A percentile compares a stretch with the other conserved stretches of the same genome.
Conservation (phyloP, 202 grass and related monocot genomes). For the Panicum virgatum region DNA sequence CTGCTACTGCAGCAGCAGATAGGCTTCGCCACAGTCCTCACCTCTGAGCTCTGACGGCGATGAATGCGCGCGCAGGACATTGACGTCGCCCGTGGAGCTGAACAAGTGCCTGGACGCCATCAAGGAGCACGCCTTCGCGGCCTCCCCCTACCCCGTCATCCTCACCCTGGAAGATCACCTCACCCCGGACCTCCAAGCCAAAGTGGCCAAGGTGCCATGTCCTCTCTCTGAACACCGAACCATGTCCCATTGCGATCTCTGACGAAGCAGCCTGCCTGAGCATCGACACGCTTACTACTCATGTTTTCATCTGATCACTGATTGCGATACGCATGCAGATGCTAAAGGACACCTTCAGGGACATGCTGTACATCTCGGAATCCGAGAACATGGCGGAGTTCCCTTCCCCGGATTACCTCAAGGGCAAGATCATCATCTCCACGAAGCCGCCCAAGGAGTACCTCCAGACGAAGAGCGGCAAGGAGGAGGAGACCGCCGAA, state of each 20-base stretch:
- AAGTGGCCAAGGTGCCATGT: constrained; percentile 55
- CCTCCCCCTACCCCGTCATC: constrained; percentile 81
- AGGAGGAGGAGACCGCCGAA: constrained; percentile 39
- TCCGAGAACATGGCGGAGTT: constrained; percentile 47
- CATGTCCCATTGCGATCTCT: background rate
- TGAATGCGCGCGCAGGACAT: constrained; percentile 73
- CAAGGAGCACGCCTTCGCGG: constrained; percentile 68
- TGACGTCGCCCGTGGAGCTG: constrained; percentile 69
- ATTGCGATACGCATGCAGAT: constrained; percentile 46
- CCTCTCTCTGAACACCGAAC: background rate
- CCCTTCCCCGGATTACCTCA: constrained; percentile 76
- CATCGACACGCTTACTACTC: too few relatives aligned
- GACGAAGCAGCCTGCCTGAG: too few relatives aligned
- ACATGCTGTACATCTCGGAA: constrained; percentile 54
- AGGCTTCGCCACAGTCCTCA: too few relatives aligned
- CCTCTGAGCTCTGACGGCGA: background rate
- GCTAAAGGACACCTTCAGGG: constrained; percentile 64
- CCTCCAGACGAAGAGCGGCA: constrained; percentile 40
- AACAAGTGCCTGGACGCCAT: constrained; percentile 61
- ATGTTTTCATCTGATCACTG: background rate
- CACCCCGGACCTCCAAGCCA: constrained; percentile 61
- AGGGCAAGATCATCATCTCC: constrained; percentile 70
- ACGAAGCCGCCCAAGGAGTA: constrained; percentile 87
- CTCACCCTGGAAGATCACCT: constrained; percentile 95
- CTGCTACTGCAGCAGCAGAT: too few relatives aligned